Evolutionary conservation across 305 asterid genomes (phyloP).

Genomic region (Fraxinus paxiana): DNA sequence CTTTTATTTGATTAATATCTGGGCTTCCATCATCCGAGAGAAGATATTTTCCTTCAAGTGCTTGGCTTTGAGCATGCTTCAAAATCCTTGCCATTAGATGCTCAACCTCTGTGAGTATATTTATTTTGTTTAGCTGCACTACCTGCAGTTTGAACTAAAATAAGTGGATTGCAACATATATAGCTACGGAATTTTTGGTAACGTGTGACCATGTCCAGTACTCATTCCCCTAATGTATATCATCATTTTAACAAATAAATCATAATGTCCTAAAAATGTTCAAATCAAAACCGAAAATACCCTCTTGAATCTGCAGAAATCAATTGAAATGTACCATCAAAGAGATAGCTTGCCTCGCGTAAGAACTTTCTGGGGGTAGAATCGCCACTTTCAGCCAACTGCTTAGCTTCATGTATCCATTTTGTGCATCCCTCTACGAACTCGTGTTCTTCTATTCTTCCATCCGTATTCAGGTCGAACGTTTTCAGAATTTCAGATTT

Average conservation of each 20-base stretch:
- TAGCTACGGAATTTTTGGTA: neutral
- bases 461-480: constrained; percentile 37
- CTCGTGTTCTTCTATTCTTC: constrained; percentile 38
- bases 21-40: constrained; percentile 42
- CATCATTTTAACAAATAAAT: neutral
- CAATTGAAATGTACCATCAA: neutral
- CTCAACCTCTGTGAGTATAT: constrained; percentile 34
- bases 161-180: neutral
- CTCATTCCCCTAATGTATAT: neutral
- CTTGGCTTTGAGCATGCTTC: constrained; percentile 39
- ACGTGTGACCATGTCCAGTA: neutral
- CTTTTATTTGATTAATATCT: constrained; percentile 33
- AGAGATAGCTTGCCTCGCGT: constrained; percentile 29
- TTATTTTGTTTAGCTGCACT: constrained; percentile 28
- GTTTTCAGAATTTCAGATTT: constrained; percentile 33
- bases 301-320: neutral
- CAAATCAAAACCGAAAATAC: neutral
- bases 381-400: constrained; percentile 28
- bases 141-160: constrained; percentile 20
- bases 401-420: constrained; percentile 43
- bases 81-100: constrained; percentile 43
- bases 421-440: constrained; percentile 42
- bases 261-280: neutral
- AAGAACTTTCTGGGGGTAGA: constrained; percentile 21
- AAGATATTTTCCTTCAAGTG: constrained; percentile 35